phyloP scores from a whole-genome alignment of 2,329 filamentous ascomycete genomes.

The Cladophialophora psammophila region DNA sequence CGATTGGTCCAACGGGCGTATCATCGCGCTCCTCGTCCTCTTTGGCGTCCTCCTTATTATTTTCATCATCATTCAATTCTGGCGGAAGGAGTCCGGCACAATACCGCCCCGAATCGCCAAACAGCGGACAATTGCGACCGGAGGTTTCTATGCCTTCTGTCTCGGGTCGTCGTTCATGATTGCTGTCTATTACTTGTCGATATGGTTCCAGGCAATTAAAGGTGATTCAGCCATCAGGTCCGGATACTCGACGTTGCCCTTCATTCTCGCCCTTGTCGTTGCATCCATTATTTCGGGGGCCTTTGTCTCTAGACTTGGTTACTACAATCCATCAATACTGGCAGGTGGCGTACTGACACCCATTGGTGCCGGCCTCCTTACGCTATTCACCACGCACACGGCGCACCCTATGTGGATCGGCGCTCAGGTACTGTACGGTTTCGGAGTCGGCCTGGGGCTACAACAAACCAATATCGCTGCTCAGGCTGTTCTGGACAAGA shows the following conservation, averaged over 20 bases:
- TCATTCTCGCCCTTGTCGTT: slow-evolving; percentile 34
- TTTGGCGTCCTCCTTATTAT: slow-evolving; percentile 49
- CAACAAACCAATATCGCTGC: slow-evolving; percentile 44
- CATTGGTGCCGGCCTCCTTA: slow-evolving; percentile 44
- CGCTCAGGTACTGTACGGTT: slow-evolving; percentile 44
- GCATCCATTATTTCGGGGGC: slow-evolving; percentile 29
- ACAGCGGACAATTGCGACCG: slow-evolving; percentile 46
- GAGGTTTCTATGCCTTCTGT: slow-evolving; percentile 48
- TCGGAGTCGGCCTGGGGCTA: slow-evolving; percentile 39
- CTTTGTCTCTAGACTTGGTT: slow-evolving; percentile 33
- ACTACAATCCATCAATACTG: slow-evolving; percentile 40
- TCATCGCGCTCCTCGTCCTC: slow-evolving; percentile 59
- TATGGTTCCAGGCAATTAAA: slow-evolving; percentile 57
- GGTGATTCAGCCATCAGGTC: slow-evolving; percentile 42
- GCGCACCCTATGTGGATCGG: slow-evolving; percentile 41
- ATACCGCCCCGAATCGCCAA: slow-evolving; percentile 49
- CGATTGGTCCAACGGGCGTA: slow-evolving; percentile 51
- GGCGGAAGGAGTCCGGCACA: slow-evolving; percentile 56
- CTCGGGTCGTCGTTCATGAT: slow-evolving; percentile 46
- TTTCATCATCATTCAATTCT: slow-evolving; percentile 58
- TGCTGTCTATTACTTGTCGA: slow-evolving; percentile 50
- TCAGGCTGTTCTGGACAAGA: slow-evolving; percentile 40
- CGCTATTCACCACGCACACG: slow-evolving; percentile 40
- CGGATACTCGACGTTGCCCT: slow-evolving; percentile 37
- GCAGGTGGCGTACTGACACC: slow-evolving; percentile 37